These are phyloP conservation scores for Achaetomiella virescens DNA, from an alignment of 495 filamentous ascomycete species.

Conservation along the genomic window DNA sequence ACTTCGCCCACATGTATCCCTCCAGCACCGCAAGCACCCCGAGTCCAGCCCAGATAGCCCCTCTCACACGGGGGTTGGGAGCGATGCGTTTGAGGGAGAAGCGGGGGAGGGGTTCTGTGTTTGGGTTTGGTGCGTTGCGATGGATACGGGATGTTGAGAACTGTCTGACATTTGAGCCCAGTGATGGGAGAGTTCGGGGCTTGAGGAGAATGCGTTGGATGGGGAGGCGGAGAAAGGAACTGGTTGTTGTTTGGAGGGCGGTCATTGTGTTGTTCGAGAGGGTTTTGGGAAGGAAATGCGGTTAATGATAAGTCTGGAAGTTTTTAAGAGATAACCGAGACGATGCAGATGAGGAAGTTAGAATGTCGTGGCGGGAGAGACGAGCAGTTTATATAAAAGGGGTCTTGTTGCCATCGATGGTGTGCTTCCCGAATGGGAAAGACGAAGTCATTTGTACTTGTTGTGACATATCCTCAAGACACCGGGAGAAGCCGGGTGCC, in stretches of 20 bases:
- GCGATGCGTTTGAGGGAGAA: constrained; percentile 7
- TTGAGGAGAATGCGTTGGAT: background rate
- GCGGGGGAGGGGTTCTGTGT: constrained; percentile 1
- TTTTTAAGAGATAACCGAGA: background rate
- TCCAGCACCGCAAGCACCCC: background rate
- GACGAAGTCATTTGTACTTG: background rate
- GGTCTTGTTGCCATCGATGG: too few relatives aligned
- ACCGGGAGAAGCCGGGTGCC: background rate
- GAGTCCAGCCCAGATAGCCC: background rate
- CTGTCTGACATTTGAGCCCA: too few relatives aligned
- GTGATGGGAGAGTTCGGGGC: background rate
- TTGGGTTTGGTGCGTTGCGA: background rate
- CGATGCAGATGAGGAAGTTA: background rate
- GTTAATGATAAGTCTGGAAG: background rate
- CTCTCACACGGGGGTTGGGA: constrained; percentile 15
- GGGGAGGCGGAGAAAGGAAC: background rate
- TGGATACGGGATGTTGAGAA: background rate
- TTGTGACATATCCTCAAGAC: background rate
- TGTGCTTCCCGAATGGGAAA: background rate
- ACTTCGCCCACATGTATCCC: background rate
- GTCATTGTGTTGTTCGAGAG: background rate
- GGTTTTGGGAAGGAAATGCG: too few relatives aligned
- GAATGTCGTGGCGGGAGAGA: background rate
- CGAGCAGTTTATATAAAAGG: background rate
- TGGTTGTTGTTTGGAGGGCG: background rate